Percentiles rank a stretch among this genome's conserved stretches.
Conservation (phyloP, 768 basidiomycete genomes). For the Termitomyces sp. region DNA sequence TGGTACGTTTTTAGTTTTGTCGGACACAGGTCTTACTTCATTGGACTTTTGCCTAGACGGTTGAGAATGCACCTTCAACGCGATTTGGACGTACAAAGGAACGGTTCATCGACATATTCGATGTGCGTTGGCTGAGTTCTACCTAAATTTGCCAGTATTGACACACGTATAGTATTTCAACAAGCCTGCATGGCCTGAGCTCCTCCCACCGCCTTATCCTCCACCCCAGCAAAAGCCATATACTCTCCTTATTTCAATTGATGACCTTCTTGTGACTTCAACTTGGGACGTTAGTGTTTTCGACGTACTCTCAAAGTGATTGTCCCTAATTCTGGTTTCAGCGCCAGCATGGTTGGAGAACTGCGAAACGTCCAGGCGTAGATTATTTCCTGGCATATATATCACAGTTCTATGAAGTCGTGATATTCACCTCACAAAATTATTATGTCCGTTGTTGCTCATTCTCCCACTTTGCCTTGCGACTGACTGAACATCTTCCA, state of each 20-base stretch:
- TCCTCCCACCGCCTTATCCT: conserved; percentile 84
- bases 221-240: conserved; percentile 84
- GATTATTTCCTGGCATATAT: conserved; percentile 98
- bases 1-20: conserved; percentile 37
- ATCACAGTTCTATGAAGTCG: conserved; percentile 97
- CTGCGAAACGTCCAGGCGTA: conserved; percentile 94
- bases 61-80: conserved; percentile 54
- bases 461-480: background rate
- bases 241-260: conserved; percentile 86
- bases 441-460: conserved; percentile 61
- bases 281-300: conserved; percentile 85
- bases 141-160: background rate
- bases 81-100: conserved; percentile 61
- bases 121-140: conserved; percentile 39
- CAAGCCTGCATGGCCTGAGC: conserved; percentile 89
- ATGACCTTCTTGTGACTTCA: conserved; percentile 87
- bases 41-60: conserved; percentile 33
- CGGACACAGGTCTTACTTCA: background rate
- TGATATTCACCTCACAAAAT: conserved; percentile 89
- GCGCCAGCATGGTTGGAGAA: conserved; percentile 94
- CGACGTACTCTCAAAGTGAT: background rate
- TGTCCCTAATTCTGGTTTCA: conserved; percentile 23
- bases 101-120: conserved; percentile 62
- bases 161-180: conserved; percentile 65
- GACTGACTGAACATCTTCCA: conserved; percentile 23